Evolutionary conservation across 768 basidiomycete species (phyloP).

Genomic region (Tricholoma terreum): DNA sequence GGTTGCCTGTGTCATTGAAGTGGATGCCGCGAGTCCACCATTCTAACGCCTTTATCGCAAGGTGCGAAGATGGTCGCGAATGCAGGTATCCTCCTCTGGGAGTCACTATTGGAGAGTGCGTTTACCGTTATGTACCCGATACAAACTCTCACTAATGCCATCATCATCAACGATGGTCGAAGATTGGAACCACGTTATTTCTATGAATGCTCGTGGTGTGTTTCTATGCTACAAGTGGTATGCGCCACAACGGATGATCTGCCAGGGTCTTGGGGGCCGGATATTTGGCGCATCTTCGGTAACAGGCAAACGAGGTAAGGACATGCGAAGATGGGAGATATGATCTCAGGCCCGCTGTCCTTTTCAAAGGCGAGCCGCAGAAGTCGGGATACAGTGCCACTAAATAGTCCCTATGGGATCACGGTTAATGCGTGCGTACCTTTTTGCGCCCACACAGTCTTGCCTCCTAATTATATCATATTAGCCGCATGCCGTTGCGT

Average conservation of each 20-base stretch:
- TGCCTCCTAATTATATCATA: too few species aligned
- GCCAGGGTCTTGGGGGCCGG: constrained; percentile 37
- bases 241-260: constrained; percentile 41
- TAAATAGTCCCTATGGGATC: too few species aligned
- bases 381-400: too few species aligned
- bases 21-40: constrained; percentile 5
- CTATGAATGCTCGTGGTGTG: constrained; percentile 35
- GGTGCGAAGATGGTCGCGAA: background rate
- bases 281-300: constrained; percentile 29
- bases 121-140: background rate
- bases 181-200: constrained; percentile 29
- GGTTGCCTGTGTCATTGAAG: background rate
- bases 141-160: background rate
- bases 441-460: too few species aligned
- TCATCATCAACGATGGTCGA: constrained; percentile 23
- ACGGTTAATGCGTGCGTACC: too few species aligned
- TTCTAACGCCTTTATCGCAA: background rate
- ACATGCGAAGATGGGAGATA: too few species aligned
- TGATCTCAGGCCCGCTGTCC: too few species aligned
- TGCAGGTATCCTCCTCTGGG: background rate
- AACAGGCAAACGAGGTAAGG: constrained; percentile 29
- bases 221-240: constrained; percentile 41
- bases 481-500: too few species aligned
- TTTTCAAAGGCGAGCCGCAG: too few species aligned
- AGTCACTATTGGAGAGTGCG: background rate